Evolutionary conservation across 1,139 yeast genomes (phyloP), one percentile per base, ranked within the genome.

Genomic region (Blastobotrys arbuscula): DNA sequence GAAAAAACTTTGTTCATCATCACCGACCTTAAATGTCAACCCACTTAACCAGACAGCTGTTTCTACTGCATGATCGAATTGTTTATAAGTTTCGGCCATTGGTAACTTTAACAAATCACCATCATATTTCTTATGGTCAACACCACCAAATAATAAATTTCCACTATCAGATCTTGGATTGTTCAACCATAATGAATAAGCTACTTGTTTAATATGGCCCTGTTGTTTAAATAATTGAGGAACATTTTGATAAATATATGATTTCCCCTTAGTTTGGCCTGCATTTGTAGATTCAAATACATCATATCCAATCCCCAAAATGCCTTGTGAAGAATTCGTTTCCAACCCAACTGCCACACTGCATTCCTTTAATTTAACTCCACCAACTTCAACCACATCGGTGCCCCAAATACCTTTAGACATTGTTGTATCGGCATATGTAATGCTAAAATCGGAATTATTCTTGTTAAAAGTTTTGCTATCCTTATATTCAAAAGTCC

Each of bases 371-470:
- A 48, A 31, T 8, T 66, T 65, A 24, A 62, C 55, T 51, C 63
- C 61, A 23, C 73, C 74, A 31, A 78, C 53, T 2, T 49, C 46
- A 3, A 77, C 68, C 36, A 61, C 60, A 56, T 77, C 82, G 44
- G 65, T 58, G 7, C 76, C 80, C 76, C 79, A 77, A 45, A 66
- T 52, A n/a, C 83, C 83, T 40, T 52, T 44, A n/a, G 62, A 60
- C 31, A 54, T 55, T 15, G 86, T 72, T 7, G 64, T 61, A 62
- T 85, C 95, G 28, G 82, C 90, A 58, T 86, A 86, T 26, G 66
- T 51, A 56, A 84, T 84, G 44, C 55, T 60, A 39, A 58, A 76
- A 34, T 44, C 47, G 19, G 50, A 43, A 34, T 43, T 40, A 42
- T 58, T 55, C 42, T 43, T 33, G 44, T 53, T 53, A 53, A 53